Evolutionary conservation across 257 asterid genomes (phyloP), one percentile per base, ranked within the genome.

Genomic region (Agastache rugosa): DNA sequence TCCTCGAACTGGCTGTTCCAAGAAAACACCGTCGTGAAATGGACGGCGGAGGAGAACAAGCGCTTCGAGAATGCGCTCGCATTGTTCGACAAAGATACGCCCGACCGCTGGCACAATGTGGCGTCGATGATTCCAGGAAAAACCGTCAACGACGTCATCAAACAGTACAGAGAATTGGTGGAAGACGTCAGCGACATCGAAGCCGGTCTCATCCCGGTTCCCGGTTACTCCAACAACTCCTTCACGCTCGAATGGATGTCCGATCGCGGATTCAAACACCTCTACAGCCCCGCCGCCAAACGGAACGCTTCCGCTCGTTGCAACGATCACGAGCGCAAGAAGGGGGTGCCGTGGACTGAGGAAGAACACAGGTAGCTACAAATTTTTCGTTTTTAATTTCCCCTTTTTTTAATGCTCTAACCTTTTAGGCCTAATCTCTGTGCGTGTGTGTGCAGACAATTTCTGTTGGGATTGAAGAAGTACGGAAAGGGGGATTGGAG

Each of bases 401-500:
- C 8, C 55, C 11, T 66, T 39, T 41, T 64, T 14, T 3, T 19
- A 45, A 2, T 12, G n/a, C 11, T 17, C 19, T 45, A 51, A 11
- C 11, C 22, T 23, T 23, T 72, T 50, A 14, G 8, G 48, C 4
- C 22, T 66, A 10, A 1, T 7, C 10, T 8, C 11, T 37, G 42
- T 37, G 42, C 8, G 42, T 37, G 42, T 37, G 42, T 37, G 10
- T 37, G 9, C 91, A 94, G 97, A 71, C 91, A 83, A 48, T 94
- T 94, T 82, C 77, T 94, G 84, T 45, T 90, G 91, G 98, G 98
- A 39, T 83, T 93, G 42, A 91, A 91, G 58, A 91, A 91, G 87
- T 93, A 90, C 65, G 98, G 97, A 4, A 93, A 93, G 71, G 98
- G 98, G n/a, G 98, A 91, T 65, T 93, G 98, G 98, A 72, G 98